These are phyloP conservation scores for Lecanicillium sp. DNA, from an alignment of 2,329 filamentous ascomycete species.

Conservation along the genomic window DNA sequence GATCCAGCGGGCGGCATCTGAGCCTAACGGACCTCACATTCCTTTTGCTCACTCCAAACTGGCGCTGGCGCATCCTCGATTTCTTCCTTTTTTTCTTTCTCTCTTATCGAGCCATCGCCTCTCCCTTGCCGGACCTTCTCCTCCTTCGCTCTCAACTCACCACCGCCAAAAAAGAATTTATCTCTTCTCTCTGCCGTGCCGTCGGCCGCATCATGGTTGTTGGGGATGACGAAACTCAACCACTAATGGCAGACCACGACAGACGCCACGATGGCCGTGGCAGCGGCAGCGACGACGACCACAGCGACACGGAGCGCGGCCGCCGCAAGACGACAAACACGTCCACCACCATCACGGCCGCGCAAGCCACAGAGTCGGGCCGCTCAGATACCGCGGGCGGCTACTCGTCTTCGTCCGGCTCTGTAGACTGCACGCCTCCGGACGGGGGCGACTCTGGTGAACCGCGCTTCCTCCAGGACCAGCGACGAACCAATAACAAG, in stretches of 20 bases:
- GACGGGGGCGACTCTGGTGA: slow-evolving; percentile 30
- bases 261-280: slow-evolving; percentile 4
- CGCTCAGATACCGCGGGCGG: neutral
- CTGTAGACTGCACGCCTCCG: slow-evolving; percentile 8
- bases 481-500: slow-evolving; percentile 29
- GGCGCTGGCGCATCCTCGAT: too few species aligned
- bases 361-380: neutral
- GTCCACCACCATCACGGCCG: slow-evolving; percentile 3
- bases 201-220: slow-evolving; percentile 10
- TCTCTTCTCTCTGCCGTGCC: neutral
- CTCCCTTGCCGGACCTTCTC: too few species aligned
- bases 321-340: slow-evolving; percentile 3
- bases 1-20: too few species aligned
- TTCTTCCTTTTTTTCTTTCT: too few species aligned
- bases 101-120: too few species aligned
- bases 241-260: slow-evolving; percentile 16
- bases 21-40: too few species aligned
- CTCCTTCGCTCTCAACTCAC: too few species aligned
- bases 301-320: slow-evolving; percentile 4
- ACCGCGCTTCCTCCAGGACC: slow-evolving; percentile 55
- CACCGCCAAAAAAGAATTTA: neutral
- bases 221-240: slow-evolving; percentile 14
- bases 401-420: slow-evolving; percentile 10
- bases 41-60: too few species aligned
- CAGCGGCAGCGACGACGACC: slow-evolving; percentile 5